A percentile compares a stretch with the other conserved stretches of the same genome.
Conservation (phyloP, 495 filamentous ascomycete species). For the Margaritispora aquatica region DNA sequence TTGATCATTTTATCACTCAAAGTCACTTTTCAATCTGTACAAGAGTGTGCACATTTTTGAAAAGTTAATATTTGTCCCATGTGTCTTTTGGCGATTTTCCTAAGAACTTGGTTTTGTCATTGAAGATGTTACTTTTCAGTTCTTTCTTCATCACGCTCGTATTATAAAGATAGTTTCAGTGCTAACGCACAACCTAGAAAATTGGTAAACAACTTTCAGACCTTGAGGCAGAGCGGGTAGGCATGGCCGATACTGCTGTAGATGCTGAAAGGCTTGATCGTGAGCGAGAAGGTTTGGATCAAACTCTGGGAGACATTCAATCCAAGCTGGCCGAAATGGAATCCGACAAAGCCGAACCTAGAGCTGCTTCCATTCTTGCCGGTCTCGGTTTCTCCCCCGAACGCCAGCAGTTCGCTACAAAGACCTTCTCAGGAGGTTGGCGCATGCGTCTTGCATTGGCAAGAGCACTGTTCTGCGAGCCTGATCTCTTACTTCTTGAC, state of each 20-base stretch:
- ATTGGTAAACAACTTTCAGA: conserved; percentile 71
- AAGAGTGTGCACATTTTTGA: too few relatives aligned
- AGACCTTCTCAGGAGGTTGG: conserved; percentile 99
- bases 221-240: conserved; percentile 72
- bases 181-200: conserved; percentile 48
- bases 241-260: conserved; percentile 77
- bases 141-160: neutral
- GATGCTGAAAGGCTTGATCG: conserved; percentile 80
- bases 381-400: conserved; percentile 96
- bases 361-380: conserved; percentile 91
- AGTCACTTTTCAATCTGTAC: too few relatives aligned
- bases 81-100: too few relatives aligned
- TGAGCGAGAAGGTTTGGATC: conserved; percentile 84
- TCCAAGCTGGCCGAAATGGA: conserved; percentile 96
- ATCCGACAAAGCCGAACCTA: conserved; percentile 93
- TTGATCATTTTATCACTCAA: neutral
- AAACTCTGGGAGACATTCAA: conserved; percentile 84
- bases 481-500: conserved; percentile 91
- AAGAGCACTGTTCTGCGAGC: conserved; percentile 95
- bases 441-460: conserved; percentile 95
- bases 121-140: neutral
- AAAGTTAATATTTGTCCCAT: too few relatives aligned
- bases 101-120: too few relatives aligned
- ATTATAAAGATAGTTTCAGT: neutral
- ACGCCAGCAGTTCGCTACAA: conserved; percentile 86